Conservation (phyloP, 2,329 filamentous ascomycete genomes). For the Talaromyces sp. region DNA sequence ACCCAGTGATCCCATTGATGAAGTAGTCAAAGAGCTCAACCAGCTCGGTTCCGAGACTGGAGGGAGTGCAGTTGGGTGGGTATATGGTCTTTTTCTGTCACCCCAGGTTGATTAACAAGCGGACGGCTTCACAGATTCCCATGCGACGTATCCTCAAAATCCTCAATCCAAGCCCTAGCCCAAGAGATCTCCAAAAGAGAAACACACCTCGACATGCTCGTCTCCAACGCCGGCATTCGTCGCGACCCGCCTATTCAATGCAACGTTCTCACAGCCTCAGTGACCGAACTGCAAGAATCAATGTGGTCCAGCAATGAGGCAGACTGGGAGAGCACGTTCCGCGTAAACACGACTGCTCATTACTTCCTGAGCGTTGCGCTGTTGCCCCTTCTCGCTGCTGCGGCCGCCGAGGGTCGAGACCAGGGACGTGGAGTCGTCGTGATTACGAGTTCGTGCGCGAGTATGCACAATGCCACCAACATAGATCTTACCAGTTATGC, state of each 20-base stretch:
- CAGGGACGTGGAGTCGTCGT: slow-evolving; percentile 47
- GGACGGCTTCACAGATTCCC: slow-evolving; percentile 19
- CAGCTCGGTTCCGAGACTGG: slow-evolving; percentile 35
- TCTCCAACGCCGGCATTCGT: slow-evolving; percentile 50
- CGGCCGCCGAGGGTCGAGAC: slow-evolving; percentile 32
- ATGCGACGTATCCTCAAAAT: slow-evolving; percentile 42
- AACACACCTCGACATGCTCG: slow-evolving; percentile 45
- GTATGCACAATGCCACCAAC: slow-evolving; percentile 53
- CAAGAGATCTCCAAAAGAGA: slow-evolving; percentile 34
- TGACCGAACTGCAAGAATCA: slow-evolving; percentile 44
- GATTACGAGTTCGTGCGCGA: slow-evolving; percentile 52
- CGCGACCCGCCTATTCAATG: slow-evolving; percentile 45
- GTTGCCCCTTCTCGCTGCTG: slow-evolving; percentile 43
- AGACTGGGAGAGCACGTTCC: slow-evolving; percentile 48
- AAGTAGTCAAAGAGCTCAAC: slow-evolving; percentile 40
- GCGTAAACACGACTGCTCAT: slow-evolving; percentile 49
- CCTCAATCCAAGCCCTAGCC: slow-evolving; percentile 37
- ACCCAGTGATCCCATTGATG: slow-evolving; percentile 40
- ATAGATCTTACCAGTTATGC: slow-evolving; percentile 53
- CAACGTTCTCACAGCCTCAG: slow-evolving; percentile 42
- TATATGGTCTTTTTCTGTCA: too few species aligned
- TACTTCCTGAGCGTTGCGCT: slow-evolving; percentile 50
- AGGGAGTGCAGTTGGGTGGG: slow-evolving; percentile 42
- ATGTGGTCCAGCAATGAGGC: slow-evolving; percentile 45
- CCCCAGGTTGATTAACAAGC: too few species aligned